Percentiles rank a stretch among this genome's conserved stretches.
These are phyloP conservation scores for Wickerhamiella cacticola DNA, from an alignment of 805 yeast species.

Conservation along the genomic window DNA sequence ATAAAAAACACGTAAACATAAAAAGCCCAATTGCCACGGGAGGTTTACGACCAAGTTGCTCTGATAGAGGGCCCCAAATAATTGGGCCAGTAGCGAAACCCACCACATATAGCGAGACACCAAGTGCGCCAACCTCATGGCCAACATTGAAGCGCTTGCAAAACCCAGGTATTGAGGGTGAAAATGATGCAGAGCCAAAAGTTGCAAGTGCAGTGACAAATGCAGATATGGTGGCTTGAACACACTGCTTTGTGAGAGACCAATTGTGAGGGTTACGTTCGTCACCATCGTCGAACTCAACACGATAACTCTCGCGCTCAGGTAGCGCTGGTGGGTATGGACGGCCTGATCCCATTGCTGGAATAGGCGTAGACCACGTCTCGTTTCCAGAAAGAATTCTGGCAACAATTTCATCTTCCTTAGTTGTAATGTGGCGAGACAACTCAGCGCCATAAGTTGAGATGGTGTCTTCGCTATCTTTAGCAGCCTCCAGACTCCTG, in stretches of 20 bases:
- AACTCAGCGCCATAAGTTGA: background rate
- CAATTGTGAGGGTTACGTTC: conserved; percentile 11
- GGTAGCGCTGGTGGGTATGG: conserved; percentile 12
- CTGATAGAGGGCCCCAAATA: conserved; percentile 51
- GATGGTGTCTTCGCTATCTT: background rate
- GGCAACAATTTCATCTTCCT: conserved; percentile 1
- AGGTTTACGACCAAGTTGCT: conserved; percentile 39
- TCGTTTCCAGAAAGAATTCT: background rate
- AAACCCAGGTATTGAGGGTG: background rate
- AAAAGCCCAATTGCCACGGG: conserved; percentile 33
- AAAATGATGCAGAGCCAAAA: conserved; percentile 12
- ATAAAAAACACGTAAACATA: conserved; percentile 31
- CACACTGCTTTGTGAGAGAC: conserved; percentile 4
- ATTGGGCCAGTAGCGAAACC: conserved; percentile 62
- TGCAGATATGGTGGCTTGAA: background rate
- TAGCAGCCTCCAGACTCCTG: background rate
- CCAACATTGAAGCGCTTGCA: conserved; percentile 43
- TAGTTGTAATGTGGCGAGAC: background rate
- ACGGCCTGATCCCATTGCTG: conserved; percentile 12
- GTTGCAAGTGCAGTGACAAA: conserved; percentile 17
- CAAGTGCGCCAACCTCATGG: conserved; percentile 45
- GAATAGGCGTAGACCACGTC: background rate
- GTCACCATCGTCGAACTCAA: conserved; percentile 13
- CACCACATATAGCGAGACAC: conserved; percentile 46
- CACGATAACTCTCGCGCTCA: conserved; percentile 15